Conservation (phyloP, 208 protist species). For the Angomonas ambiguus region DNA sequence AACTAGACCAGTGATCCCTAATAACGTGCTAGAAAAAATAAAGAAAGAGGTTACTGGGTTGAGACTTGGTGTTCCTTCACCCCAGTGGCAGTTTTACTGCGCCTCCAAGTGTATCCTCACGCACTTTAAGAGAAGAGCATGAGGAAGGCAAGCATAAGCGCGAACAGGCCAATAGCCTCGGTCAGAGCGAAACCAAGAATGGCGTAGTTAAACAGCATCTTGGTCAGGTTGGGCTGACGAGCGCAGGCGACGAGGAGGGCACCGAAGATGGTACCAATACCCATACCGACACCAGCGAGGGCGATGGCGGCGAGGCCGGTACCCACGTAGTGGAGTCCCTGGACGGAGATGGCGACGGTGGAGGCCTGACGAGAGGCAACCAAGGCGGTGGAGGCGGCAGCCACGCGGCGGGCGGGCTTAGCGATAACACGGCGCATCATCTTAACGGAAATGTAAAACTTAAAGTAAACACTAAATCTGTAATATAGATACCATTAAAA, state of each 20-base stretch:
- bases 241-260: constrained; percentile 81
- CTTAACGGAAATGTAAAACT: constrained; percentile 12
- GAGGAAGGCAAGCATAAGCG: constrained; percentile 90
- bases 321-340: constrained; percentile 90
- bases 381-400: constrained; percentile 31
- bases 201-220: constrained; percentile 92
- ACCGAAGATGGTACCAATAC: constrained; percentile 90
- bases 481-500: neutral
- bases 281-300: constrained; percentile 86
- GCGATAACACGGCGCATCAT: constrained; percentile 84
- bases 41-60: constrained; percentile 6
- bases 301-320: constrained; percentile 88
- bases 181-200: constrained; percentile 91
- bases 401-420: constrained; percentile 51
- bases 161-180: constrained; percentile 90
- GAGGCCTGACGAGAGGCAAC: constrained; percentile 58
- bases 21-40: no score
- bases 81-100: no score
- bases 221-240: constrained; percentile 86
- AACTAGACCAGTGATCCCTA: no score
- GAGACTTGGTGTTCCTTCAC: no score
- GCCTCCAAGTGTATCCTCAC: neutral
- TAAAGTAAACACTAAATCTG: neutral
- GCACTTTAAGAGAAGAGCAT: constrained; percentile 90
- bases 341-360: constrained; percentile 84